These are phyloP conservation scores for Aspergillus sergii DNA, from an alignment of 2,329 filamentous ascomycete genomes.

Conservation along the genomic window DNA sequence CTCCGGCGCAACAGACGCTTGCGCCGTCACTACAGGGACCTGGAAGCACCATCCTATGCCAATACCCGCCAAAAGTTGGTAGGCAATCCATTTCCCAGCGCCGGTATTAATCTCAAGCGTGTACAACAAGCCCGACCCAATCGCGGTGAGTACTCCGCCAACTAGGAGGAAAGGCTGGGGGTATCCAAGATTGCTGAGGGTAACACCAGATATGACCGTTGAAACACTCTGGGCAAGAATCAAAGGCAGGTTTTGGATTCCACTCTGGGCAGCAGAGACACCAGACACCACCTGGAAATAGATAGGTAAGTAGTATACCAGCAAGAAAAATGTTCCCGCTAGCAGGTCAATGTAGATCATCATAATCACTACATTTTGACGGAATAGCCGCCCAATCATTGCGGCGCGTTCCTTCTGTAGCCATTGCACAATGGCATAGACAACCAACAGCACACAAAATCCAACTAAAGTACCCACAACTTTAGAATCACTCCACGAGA, in stretches of 20 bases:
- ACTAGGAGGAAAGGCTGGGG: conserved; percentile 30
- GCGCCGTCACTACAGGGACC: conserved; percentile 28
- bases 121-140: conserved; percentile 37
- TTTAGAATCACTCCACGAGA: conserved; percentile 33
- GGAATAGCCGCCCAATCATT: not conserved
- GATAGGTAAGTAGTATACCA: conserved; percentile 52
- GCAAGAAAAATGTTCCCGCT: conserved; percentile 32
- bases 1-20: conserved; percentile 24
- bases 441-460: conserved; percentile 40
- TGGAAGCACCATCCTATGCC: conserved; percentile 25
- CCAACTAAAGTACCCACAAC: conserved; percentile 33
- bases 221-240: conserved; percentile 37
- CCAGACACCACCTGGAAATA: conserved; percentile 47
- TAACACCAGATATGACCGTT: conserved; percentile 28
- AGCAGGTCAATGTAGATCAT: not conserved
- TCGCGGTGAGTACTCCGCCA: conserved; percentile 25
- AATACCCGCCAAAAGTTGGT: conserved; percentile 28
- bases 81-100: conserved; percentile 40
- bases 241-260: conserved; percentile 47
- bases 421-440: conserved; percentile 16
- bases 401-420: not conserved
- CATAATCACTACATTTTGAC: not conserved
- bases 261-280: conserved; percentile 32
- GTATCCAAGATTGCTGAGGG: conserved; percentile 29
- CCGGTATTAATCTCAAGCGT: conserved; percentile 33